Percentiles rank a stretch among this genome's conserved stretches.
These are phyloP conservation scores for Hyaloscypha bicolor DNA, from an alignment of 495 filamentous ascomycete species.

Conservation along the genomic window DNA sequence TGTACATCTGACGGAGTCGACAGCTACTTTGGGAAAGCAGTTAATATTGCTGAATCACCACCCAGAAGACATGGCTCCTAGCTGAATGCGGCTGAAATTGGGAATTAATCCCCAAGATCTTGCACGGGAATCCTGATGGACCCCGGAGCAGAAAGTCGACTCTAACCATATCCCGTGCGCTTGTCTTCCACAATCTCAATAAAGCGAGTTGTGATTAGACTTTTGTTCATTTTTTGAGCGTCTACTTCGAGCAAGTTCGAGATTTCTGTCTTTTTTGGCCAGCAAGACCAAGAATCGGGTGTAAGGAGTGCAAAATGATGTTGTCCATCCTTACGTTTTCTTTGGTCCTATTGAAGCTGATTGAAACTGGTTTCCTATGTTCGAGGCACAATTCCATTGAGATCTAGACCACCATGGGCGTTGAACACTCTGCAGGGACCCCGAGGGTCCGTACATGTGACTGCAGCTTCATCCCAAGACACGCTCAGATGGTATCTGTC, in stretches of 20 bases:
- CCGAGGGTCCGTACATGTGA: neutral
- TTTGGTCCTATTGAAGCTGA: neutral
- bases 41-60: too few species aligned
- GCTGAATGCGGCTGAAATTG: neutral
- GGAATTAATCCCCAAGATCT: neutral
- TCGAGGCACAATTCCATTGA: neutral
- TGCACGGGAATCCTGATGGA: too few species aligned
- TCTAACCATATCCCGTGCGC: too few species aligned
- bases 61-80: too few species aligned
- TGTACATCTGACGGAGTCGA: conserved; percentile 18
- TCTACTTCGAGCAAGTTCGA: neutral
- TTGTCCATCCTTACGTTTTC: neutral
- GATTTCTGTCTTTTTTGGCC: neutral
- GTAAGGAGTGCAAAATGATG: neutral
- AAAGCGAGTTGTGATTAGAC: neutral
- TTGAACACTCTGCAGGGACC: neutral
- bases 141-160: too few species aligned
- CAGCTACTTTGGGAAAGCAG: too few species aligned
- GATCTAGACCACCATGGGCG: neutral
- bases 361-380: neutral
- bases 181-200: neutral
- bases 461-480: neutral
- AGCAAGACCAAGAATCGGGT: neutral
- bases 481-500: neutral
- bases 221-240: neutral